A percentile compares a stretch with the other conserved stretches of the same genome.
phyloP scores from a whole-genome alignment of 129 eudicot species.

The Tagetes patula region DNA sequence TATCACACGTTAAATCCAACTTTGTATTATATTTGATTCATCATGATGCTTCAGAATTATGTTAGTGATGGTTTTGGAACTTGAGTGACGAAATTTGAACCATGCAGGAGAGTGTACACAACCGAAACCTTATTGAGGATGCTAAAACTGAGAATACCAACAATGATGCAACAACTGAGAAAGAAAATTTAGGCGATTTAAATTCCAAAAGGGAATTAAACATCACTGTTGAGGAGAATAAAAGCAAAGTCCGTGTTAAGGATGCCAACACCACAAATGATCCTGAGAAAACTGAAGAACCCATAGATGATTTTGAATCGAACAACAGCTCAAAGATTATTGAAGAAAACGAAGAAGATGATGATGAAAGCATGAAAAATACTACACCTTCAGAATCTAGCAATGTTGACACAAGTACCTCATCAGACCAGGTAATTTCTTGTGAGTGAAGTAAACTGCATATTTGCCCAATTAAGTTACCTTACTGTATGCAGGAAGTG shows the following conservation, averaged over 20 bases:
- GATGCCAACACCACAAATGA: constrained; percentile 16
- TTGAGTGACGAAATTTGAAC: not conserved
- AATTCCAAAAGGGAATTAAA: not conserved
- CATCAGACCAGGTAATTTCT: constrained; percentile 19
- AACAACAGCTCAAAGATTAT: not conserved
- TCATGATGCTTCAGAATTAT: not conserved
- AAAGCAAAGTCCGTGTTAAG: not conserved
- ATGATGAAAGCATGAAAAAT: not conserved
- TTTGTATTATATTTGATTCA: not conserved
- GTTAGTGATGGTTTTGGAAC: not conserved
- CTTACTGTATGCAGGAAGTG: constrained; percentile 24
- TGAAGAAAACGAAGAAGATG: not conserved
- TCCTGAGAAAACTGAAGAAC: not conserved
- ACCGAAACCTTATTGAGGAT: not conserved
- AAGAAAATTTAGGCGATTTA: constrained; percentile 9
- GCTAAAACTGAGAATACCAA: constrained; percentile 3
- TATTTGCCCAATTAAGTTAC: constrained; percentile 5
- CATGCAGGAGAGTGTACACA: constrained; percentile 28
- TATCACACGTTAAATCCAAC: not conserved
- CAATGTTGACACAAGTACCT: constrained; percentile 2
- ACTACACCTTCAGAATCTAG: constrained; percentile 15
- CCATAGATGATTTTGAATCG: not conserved
- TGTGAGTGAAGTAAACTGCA: not conserved
- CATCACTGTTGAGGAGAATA: not conserved
- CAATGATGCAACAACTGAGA: not conserved